Percentiles rank a stretch among this genome's conserved stretches.
phyloP scores from a whole-genome alignment of 139 green algal genomes.

The Chlamydomonas applanata region DNA sequence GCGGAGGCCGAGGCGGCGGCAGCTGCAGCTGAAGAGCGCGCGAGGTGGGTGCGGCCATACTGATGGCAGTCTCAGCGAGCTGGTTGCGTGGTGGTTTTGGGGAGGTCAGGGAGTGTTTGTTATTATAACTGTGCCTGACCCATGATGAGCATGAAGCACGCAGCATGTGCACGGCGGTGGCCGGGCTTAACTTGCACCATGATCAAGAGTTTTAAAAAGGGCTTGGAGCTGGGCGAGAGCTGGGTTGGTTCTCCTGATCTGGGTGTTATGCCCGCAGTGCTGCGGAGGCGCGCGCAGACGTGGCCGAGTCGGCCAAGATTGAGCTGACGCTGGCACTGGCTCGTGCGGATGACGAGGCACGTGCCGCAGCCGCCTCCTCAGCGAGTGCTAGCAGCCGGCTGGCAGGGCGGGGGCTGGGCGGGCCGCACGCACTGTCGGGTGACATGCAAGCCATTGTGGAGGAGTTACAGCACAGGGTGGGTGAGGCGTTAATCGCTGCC shows the following conservation, averaged over 20 bases:
- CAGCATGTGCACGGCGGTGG: no score
- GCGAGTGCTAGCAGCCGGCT: no score
- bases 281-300: slow-evolving; percentile 31
- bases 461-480: slow-evolving; percentile 12
- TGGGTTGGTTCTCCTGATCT: no score
- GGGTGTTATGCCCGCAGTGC: not conserved
- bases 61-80: no score
- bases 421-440: not conserved
- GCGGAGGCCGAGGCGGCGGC: slow-evolving; percentile 17
- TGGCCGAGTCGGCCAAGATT: slow-evolving; percentile 52
- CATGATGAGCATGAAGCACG: no score
- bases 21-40: slow-evolving; percentile 1
- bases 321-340: slow-evolving; percentile 52
- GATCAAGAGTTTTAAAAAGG: no score
- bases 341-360: slow-evolving; percentile 13
- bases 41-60: not conserved
- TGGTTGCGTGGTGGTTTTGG: no score
- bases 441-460: slow-evolving; percentile 13
- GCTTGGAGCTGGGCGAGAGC: no score
- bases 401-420: not conserved
- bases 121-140: no score
- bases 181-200: no score
- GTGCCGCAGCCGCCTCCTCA: not conserved
- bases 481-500: no score
- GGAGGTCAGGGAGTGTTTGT: no score